These are phyloP conservation scores for Sporothrix variecibatus DNA, from an alignment of 2,329 filamentous ascomycete genomes.

Conservation along the genomic window DNA sequence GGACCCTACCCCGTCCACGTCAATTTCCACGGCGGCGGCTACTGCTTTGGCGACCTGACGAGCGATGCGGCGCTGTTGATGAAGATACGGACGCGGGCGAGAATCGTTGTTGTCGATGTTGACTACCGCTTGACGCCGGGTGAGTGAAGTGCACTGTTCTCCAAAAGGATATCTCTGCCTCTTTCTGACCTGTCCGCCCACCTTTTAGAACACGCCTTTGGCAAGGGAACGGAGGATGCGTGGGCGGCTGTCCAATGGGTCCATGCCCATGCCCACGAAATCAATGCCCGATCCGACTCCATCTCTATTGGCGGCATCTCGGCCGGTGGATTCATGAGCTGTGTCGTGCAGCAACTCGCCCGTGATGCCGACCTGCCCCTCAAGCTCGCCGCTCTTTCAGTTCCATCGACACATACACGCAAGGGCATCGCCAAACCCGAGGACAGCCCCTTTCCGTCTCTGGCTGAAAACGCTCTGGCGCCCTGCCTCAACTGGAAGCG, in stretches of 20 bases:
- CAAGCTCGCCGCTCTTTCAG: slow-evolving; percentile 34
- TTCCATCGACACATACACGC: neutral
- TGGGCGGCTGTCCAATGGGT: slow-evolving; percentile 33
- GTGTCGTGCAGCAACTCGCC: slow-evolving; percentile 8
- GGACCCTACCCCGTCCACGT: slow-evolving; percentile 24
- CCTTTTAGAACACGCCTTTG: slow-evolving; percentile 35
- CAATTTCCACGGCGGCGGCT: slow-evolving; percentile 33
- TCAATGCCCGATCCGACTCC: slow-evolving; percentile 39
- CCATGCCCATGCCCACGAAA: slow-evolving; percentile 32
- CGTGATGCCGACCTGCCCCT: neutral
- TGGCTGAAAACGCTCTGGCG: neutral
- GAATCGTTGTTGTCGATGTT: slow-evolving; percentile 42
- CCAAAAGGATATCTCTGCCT: no score
- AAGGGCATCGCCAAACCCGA: neutral
- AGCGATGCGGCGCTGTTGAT: no score
- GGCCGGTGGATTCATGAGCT: neutral
- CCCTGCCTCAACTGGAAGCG: no score
- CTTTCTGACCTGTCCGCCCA: no score
- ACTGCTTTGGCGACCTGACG: slow-evolving; percentile 32
- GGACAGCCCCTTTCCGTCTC: neutral
- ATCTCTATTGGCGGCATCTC: slow-evolving; percentile 37
- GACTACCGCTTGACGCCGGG: slow-evolving; percentile 37
- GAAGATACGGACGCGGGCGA: slow-evolving; percentile 40
- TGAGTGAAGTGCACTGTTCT: no score
- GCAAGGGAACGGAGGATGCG: slow-evolving; percentile 41